Base-by-base conservation (phyloP, 2,329 filamentous ascomycete species). In the Torrubiellomyces zombiae region DNA sequence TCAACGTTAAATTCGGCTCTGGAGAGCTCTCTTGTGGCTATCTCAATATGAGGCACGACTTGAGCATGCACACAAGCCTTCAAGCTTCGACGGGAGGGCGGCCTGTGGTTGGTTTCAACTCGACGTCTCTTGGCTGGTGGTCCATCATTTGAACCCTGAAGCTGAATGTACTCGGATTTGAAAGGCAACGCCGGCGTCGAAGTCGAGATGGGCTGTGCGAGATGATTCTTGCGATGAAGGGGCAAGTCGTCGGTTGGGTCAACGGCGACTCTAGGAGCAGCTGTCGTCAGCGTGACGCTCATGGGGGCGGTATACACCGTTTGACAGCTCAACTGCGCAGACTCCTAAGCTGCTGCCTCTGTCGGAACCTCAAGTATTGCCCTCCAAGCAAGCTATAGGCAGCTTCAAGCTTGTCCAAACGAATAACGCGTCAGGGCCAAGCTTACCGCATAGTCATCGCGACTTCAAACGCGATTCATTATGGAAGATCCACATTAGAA, bases 121-220 rank as follows among this genome's bases (percentile, higher is more conserved):
- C 48, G 43, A 27, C 40, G 38, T 18, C 40, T 38, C 34, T 53
- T 53, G 6, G 30, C 26, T 6, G 43, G 41, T 23, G 48, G 44
- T 25, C 41, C 43, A 12, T 39, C 30, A 9, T 26, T 6, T 1
- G 14, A 5, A 9, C 14, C 9, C 25, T 9, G 16, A 14, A 20
- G 8, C 7, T 7, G 16, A 11, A 16, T 10, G 16, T 13, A 12
- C 13, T 11, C 18, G 9, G 14, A 20, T 11, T 10, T 27, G n/a
- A 28, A 25, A 7, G 29, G 14, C 2, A 35, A 17, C n/a, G 25
- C 18, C 9, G 38, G 18, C 7, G 34, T 26, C 6, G 20, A 7
- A 7, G 24, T 26, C 11, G 32, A 26, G 14, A 24, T 29, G 4
- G 23, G n/a, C 3, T 29, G 19, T 6, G 29, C 30, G 3, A 25